Evolutionary conservation across 2,329 filamentous ascomycete species (phyloP).

Genomic region (Didymella glomerata): DNA sequence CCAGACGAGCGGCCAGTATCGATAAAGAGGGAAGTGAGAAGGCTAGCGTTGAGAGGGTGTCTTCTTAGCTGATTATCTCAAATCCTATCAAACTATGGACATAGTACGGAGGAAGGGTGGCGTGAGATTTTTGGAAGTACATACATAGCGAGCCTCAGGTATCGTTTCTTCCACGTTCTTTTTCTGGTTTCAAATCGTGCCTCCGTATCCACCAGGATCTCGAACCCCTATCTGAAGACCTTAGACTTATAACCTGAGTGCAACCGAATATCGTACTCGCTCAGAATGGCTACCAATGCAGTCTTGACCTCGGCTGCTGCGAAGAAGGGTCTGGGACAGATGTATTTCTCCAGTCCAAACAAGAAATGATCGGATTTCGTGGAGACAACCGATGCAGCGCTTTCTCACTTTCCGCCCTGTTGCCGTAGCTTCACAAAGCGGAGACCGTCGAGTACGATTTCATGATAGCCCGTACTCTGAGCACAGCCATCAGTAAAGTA

Average conservation of each 20-base stretch:
- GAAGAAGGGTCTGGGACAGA: neutral
- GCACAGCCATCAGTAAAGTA: too few species aligned
- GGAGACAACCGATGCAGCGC: neutral
- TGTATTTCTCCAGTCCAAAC: constrained; percentile 1
- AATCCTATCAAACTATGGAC: too few species aligned
- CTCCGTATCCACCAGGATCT: neutral
- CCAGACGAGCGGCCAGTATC: neutral
- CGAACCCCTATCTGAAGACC: neutral
- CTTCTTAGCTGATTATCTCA: neutral
- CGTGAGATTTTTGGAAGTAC: too few species aligned
- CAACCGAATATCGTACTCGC: neutral
- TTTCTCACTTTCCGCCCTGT: constrained; percentile 3
- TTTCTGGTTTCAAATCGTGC: neutral
- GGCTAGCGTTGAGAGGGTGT: neutral
- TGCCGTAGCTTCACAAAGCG: constrained; percentile 1
- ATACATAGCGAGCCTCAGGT: too few species aligned
- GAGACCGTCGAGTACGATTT: neutral
- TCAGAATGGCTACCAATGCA: neutral
- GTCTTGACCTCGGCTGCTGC: neutral
- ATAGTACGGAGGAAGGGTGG: too few species aligned
- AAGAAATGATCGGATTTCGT: neutral
- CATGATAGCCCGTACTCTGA: too few species aligned
- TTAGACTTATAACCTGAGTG: neutral
- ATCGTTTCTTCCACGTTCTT: neutral
- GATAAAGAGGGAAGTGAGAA: neutral